Percentiles rank a stretch among this genome's conserved stretches.
Conservation (phyloP, 2,329 filamentous ascomycete species). For the Onygenales sp. region DNA sequence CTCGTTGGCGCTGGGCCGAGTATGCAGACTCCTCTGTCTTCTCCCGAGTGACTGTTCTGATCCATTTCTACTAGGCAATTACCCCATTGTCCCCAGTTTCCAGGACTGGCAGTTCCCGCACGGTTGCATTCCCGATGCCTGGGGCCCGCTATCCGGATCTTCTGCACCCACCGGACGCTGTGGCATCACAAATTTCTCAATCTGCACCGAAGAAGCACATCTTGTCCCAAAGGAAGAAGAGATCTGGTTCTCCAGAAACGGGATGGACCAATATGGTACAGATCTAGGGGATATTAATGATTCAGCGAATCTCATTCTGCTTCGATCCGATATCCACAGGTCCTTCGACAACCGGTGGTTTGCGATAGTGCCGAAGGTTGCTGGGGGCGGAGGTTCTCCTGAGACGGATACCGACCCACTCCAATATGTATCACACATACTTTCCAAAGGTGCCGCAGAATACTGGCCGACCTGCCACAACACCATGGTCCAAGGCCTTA, state of each 20-base stretch:
- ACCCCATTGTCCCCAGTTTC: constrained; percentile 1
- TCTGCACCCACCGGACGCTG: not conserved
- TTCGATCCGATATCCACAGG: constrained; percentile 1
- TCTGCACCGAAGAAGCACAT: not conserved
- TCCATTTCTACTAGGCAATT: not conserved
- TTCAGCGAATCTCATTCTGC: constrained; percentile 1
- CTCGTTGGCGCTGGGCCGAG: not conserved
- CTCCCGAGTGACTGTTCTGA: not conserved
- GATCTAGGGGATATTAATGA: not conserved
- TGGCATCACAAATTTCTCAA: constrained; percentile 2
- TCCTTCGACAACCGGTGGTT: constrained; percentile 3
- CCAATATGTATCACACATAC: constrained; percentile 2
- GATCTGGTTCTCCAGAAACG: not conserved
- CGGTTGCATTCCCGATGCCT: not conserved
- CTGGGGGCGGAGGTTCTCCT: not conserved
- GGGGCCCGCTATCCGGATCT: not conserved
- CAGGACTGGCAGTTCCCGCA: constrained; percentile 3
- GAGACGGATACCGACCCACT: not conserved
- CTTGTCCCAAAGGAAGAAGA: not conserved
- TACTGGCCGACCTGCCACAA: constrained; percentile 2
- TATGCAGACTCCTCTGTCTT: not conserved
- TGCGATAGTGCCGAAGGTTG: constrained; percentile 2
- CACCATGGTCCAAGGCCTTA: constrained; percentile 1
- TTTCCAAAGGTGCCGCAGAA: constrained; percentile 1
- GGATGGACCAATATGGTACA: not conserved